Conservation (phyloP, 2,329 filamentous ascomycete genomes). For the Lecanosticta acicola region DNA sequence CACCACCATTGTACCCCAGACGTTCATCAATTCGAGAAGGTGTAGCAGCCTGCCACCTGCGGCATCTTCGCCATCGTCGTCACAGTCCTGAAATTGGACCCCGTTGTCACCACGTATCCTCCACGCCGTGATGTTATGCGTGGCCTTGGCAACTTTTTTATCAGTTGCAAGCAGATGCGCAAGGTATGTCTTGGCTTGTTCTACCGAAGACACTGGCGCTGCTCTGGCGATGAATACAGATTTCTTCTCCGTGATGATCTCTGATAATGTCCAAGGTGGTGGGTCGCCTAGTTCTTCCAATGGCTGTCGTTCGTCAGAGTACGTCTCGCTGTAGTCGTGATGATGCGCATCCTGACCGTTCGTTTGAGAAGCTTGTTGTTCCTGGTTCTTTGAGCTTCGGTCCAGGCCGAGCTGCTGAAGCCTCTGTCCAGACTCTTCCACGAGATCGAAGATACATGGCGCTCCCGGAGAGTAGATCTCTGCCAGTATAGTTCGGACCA, state of each 20-base stretch:
- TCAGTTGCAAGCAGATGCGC: conserved; percentile 73
- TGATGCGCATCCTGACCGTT: conserved; percentile 26
- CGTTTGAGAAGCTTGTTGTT: conserved; percentile 28
- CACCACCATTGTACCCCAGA: conserved; percentile 89
- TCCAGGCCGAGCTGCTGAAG: conserved; percentile 32
- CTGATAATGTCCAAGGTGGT: conserved; percentile 68
- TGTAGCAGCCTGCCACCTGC: conserved; percentile 81
- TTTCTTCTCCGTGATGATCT: conserved; percentile 71
- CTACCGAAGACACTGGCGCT: conserved; percentile 61
- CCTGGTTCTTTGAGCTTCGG: conserved; percentile 19
- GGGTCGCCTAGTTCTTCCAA: conserved; percentile 35
- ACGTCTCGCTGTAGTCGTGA: conserved; percentile 4
- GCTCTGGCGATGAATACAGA: conserved; percentile 81
- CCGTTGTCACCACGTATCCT: conserved; percentile 60
- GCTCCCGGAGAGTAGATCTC: conserved; percentile 65
- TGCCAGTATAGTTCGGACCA: conserved; percentile 62
- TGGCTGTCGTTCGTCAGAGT: conserved; percentile 30
- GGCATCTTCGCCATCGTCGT: conserved; percentile 93
- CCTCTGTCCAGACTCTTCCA: conserved; percentile 52
- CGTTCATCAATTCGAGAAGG: conserved; percentile 88
- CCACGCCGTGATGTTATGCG: conserved; percentile 96
- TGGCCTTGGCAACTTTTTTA: conserved; percentile 76
- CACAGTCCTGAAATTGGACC: conserved; percentile 72
- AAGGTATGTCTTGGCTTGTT: conserved; percentile 65
- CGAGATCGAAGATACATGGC: conserved; percentile 86